Evolutionary conservation across 108 stramenopile genomes (phyloP).

Genomic region (Aurantiochytrium sp.): DNA sequence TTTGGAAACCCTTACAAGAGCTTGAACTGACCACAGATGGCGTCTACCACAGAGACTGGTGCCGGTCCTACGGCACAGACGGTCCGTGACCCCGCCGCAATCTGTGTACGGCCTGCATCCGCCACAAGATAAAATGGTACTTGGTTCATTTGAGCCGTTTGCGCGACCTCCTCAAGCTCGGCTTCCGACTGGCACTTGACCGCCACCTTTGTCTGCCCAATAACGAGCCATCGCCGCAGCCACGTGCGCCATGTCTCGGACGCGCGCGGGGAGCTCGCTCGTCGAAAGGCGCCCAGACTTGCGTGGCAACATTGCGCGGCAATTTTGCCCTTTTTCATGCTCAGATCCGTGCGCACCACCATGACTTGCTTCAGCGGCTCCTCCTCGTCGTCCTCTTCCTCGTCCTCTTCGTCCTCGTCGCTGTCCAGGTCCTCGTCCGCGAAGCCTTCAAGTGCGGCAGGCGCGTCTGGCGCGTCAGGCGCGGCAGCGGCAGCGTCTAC

Average conservation of each 20-base stretch:
- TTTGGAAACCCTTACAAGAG: conserved; percentile 52
- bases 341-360: neutral
- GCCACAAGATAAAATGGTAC: conserved; percentile 74
- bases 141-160: conserved; percentile 50
- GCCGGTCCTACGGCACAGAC: conserved; percentile 78
- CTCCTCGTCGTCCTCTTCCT: neutral
- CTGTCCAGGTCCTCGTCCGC: neutral
- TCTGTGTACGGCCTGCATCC: conserved; percentile 86
- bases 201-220: conserved; percentile 83
- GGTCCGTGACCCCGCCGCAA: conserved; percentile 78
- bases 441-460: neutral
- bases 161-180: conserved; percentile 56
- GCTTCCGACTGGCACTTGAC: conserved; percentile 71
- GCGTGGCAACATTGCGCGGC: conserved; percentile 84
- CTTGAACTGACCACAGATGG: conserved; percentile 72
- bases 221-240: conserved; percentile 66
- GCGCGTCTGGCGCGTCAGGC: neutral
- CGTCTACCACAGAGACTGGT: conserved; percentile 69
- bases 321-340: conserved; percentile 25
- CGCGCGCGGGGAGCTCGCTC: conserved; percentile 54
- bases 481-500: neutral
- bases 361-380: neutral
- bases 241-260: conserved; percentile 29
- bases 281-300: conserved; percentile 74
- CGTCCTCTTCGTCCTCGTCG: conserved; percentile 10